These are phyloP conservation scores for Aspergillus oerlinghausenensis DNA, from an alignment of 2,329 filamentous ascomycete species.

Conservation along the genomic window DNA sequence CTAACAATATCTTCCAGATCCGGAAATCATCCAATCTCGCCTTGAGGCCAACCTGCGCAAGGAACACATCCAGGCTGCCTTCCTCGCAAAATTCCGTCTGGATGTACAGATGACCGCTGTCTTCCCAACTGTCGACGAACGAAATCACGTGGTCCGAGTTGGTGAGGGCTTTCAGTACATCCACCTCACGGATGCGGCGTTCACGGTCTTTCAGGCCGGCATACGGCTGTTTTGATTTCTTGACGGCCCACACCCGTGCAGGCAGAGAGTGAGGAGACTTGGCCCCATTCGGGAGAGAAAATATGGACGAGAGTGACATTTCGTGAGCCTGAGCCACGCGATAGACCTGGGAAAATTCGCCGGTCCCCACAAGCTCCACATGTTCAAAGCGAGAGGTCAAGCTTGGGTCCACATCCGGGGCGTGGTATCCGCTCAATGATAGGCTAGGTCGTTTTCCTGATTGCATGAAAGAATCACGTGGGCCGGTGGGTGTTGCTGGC, in stretches of 20 bases:
- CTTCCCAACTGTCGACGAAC: conserved; percentile 83
- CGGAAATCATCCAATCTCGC: conserved; percentile 92
- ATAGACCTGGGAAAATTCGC: conserved; percentile 92
- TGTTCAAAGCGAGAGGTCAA: conserved; percentile 73
- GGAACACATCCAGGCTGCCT: conserved; percentile 80
- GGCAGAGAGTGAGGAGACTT: conserved; percentile 53
- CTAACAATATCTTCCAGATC: conserved; percentile 96
- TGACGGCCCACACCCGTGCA: conserved; percentile 77
- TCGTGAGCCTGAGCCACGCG: conserved; percentile 56
- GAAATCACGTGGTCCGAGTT: conserved; percentile 81
- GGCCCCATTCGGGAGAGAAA: conserved; percentile 43
- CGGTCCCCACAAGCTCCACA: conserved; percentile 74
- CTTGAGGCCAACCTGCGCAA: conserved; percentile 74
- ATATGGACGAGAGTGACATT: conserved; percentile 36
- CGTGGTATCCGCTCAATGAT: conserved; percentile 65
- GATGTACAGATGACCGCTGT: conserved; percentile 81
- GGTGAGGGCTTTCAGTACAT: conserved; percentile 69
- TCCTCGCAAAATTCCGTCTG: conserved; percentile 97
- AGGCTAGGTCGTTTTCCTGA: conserved; percentile 61
- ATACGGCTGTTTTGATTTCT: conserved; percentile 81
- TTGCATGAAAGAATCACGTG: conserved; percentile 53
- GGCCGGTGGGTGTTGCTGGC: conserved; percentile 79
- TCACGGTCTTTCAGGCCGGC: conserved; percentile 75
- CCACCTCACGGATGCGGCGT: conserved; percentile 77
- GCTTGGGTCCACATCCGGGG: conserved; percentile 69